Evolutionary conservation across 192 early-diverging fungal species (phyloP), one percentile per base, ranked within the genome.

Genomic region (Cetraspora pellucida): DNA sequence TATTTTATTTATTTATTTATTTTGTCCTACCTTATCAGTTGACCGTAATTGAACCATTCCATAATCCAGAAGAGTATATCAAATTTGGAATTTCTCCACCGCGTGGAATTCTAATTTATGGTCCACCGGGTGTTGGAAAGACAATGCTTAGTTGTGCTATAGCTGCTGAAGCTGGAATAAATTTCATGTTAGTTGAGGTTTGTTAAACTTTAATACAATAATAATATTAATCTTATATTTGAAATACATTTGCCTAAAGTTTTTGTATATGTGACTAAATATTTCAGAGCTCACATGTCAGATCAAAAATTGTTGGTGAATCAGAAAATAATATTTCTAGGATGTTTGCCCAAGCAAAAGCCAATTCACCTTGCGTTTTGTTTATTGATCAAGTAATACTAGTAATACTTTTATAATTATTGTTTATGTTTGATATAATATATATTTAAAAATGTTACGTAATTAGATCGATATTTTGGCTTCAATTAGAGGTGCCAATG

Each of bases 341-440:
- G 8, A 81, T 97, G 70, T 98, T 98, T 88, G 83, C 89, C 2
- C 88, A 92, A 77, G 97, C 94, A 31, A 87, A 93, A 64, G 81
- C 89, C 57, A 93, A 87, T 80, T 84, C 95, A 4, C 97, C 97
- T 0, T 97, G 95, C 71, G 91, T 97, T 10, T 79, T 98, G 16
- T 90, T 98, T 46, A 94, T 98, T 76, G 97, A 98, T 82, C 94
- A 98, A 82, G 89, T 92, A 84, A n/a, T n/a, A n/a, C n/a, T n/a
- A n/a, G n/a, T n/a, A 46, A 17, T 23, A 37, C 5, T 30, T 8
- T 2, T 25, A 17, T 6, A 28, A 31, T 45, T 14, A 14, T 70
- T 19, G 17, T 3, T 28, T 49, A 21, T 50, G 17, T 23, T 27
- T 19, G 14, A 13, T 45, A 3, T 70, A 49, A 21, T 49, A 45